phyloP scores from a whole-genome alignment of 2,329 filamentous ascomycete species.

The Arachnomyces sp. region DNA sequence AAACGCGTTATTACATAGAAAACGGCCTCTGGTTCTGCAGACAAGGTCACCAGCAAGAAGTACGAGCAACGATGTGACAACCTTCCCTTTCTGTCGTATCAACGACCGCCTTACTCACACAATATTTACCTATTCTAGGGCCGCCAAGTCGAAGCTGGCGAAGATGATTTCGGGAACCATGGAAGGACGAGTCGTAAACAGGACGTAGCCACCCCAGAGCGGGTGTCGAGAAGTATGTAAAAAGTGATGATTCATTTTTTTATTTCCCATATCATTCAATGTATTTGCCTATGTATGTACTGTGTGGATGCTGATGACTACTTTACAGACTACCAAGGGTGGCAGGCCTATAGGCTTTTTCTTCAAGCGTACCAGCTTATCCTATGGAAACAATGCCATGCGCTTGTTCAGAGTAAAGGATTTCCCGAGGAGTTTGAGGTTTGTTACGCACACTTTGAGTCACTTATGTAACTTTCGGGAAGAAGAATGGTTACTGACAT shows the following conservation, averaged over 20 bases:
- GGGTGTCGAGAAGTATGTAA: conserved; percentile 41
- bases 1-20: conserved; percentile 62
- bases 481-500: conserved; percentile 2
- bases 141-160: conserved; percentile 48
- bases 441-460: conserved; percentile 3
- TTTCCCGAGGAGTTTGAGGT: conserved; percentile 68
- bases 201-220: conserved; percentile 47
- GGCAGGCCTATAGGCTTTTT: conserved; percentile 66
- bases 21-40: conserved; percentile 72
- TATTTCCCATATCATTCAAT: conserved; percentile 5
- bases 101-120: conserved; percentile 9
- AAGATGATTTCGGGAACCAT: conserved; percentile 58
- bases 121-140: conserved; percentile 21
- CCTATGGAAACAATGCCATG: conserved; percentile 69
- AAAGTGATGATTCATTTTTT: conserved; percentile 5
- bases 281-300: conserved; percentile 1
- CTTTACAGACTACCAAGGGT: conserved; percentile 46
- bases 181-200: conserved; percentile 50
- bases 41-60: conserved; percentile 71
- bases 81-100: conserved; percentile 3
- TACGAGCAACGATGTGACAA: conserved; percentile 26
- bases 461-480: neutral
- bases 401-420: conserved; percentile 58
- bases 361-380: conserved; percentile 78
- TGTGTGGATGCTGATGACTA: conserved; percentile 22